These are phyloP conservation scores for Colletotrichum eremochloae DNA, from an alignment of 2,329 filamentous ascomycete genomes.

Conservation along the genomic window DNA sequence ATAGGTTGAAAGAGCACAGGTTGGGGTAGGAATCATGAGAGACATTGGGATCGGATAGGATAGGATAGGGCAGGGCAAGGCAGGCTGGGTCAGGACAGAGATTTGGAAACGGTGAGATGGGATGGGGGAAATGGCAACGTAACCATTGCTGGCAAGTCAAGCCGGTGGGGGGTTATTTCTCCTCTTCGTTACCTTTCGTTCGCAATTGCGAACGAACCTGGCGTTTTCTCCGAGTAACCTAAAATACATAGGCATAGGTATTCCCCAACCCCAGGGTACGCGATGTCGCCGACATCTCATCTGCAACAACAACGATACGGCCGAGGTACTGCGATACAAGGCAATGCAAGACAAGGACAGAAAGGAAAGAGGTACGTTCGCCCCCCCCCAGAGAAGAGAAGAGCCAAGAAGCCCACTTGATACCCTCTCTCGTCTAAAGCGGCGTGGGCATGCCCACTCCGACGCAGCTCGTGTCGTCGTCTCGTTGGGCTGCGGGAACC, in stretches of 20 bases:
- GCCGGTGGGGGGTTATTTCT: conserved; percentile 11
- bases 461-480: conserved; percentile 39
- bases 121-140: conserved; percentile 19
- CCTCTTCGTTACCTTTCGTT: conserved; percentile 33
- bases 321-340: conserved; percentile 15
- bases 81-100: conserved; percentile 2
- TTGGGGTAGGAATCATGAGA: conserved; percentile 13
- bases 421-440: conserved; percentile 23
- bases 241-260: background rate
- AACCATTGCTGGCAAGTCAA: conserved; percentile 18
- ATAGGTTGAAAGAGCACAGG: conserved; percentile 11
- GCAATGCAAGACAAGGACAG: conserved; percentile 3
- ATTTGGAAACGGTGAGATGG: conserved; percentile 11
- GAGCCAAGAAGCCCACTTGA: background rate
- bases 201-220: conserved; percentile 42
- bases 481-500: conserved; percentile 34
- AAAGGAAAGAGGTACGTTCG: background rate
- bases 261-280: background rate
- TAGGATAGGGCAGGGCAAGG: conserved; percentile 1
- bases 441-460: conserved; percentile 34
- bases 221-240: conserved; percentile 13
- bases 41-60: conserved; percentile 12
- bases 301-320: conserved; percentile 6
- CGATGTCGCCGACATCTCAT: background rate
- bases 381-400: background rate